These are phyloP conservation scores for Acrasis kona DNA, from an alignment of 78 protist species.

Conservation along the genomic window DNA sequence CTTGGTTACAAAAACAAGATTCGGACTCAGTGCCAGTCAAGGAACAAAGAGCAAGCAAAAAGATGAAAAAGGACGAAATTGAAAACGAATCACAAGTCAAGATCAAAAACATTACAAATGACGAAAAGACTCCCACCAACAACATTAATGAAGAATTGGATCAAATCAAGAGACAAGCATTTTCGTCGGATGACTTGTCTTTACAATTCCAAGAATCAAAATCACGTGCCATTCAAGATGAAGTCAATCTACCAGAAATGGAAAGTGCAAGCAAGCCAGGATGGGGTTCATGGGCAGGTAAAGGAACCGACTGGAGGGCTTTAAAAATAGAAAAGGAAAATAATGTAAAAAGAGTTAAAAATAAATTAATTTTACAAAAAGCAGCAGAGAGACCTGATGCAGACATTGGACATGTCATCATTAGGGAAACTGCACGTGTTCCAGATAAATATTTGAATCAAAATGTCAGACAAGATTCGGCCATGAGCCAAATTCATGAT, in stretches of 20 bases:
- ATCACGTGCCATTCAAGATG: background rate
- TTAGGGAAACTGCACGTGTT: background rate
- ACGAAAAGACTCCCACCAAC: background rate
- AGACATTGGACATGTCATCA: background rate
- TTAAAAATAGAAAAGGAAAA: background rate
- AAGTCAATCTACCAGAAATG: background rate
- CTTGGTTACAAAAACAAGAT: background rate
- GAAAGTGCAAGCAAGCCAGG: background rate
- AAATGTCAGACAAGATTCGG: background rate
- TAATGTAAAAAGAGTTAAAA: background rate
- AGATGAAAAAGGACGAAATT: background rate
- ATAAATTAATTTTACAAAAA: background rate
- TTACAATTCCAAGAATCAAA: background rate
- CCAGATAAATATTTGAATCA: background rate
- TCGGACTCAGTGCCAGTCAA: background rate
- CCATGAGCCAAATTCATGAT: background rate
- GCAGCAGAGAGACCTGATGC: background rate
- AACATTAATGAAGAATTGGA: background rate
- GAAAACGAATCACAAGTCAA: background rate
- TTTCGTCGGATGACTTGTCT: background rate
- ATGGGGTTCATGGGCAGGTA: slow-evolving; percentile 2
- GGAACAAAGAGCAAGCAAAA: background rate
- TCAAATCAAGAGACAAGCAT: background rate
- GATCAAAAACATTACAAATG: background rate
- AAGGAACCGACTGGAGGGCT: background rate